Evolutionary conservation across 257 asterid species (phyloP).

Genomic region (Petrea volubilis): DNA sequence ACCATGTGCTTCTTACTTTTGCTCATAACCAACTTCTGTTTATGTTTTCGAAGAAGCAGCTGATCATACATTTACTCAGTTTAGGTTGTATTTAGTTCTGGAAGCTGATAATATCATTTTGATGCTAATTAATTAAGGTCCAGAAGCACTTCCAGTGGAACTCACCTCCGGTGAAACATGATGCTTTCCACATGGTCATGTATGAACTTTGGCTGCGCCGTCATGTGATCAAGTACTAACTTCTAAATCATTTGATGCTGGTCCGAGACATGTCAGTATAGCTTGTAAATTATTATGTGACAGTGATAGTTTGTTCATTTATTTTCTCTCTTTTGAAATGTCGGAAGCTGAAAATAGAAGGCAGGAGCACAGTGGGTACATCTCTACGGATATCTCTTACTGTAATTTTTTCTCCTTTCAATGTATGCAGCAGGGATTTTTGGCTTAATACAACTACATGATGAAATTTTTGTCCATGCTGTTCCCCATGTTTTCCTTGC

Average conservation of each 20-base stretch:
- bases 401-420: conserved; percentile 2
- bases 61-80: not conserved
- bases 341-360: conserved; percentile 21
- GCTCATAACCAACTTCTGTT: not conserved
- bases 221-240: conserved; percentile 80
- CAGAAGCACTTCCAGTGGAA: conserved; percentile 98
- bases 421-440: conserved; percentile 14
- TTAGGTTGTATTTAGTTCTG: not conserved
- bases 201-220: conserved; percentile 97
- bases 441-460: conserved; percentile 4
- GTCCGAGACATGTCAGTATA: conserved; percentile 12
- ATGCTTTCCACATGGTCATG: conserved; percentile 96
- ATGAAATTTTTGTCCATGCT: not conserved
- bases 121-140: conserved; percentile 46
- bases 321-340: not conserved
- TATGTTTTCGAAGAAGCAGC: not conserved
- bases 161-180: conserved; percentile 69
- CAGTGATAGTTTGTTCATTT: conserved; percentile 29
- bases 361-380: not conserved
- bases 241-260: conserved; percentile 8
- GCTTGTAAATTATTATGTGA: conserved; percentile 43
- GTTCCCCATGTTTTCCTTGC: not conserved
- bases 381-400: not conserved
- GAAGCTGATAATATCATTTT: not conserved
- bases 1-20: not conserved